Base-by-base conservation (phyloP, 306 rosid species). In the Ziziphus jujuba region DNA sequence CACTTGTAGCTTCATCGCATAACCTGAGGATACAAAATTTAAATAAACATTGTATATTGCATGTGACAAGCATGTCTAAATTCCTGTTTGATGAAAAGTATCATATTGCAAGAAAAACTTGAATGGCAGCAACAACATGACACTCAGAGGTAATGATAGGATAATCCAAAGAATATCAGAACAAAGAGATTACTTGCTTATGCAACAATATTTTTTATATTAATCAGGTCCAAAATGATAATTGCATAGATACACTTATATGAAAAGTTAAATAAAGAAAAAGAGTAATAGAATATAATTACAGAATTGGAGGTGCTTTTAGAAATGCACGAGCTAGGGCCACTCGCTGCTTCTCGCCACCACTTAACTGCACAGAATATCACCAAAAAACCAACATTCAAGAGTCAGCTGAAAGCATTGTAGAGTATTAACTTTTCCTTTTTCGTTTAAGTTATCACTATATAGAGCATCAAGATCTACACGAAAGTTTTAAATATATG, bases 1-100 rank as follows among this genome's bases (percentile, higher is more conserved):
- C 98, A 83, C 98, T 93, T 56, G 98, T 93, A 71, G 98, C 98
- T 82, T 93, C 98, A 79, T 93, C 98, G 66, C 98, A 90, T 75
- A 93, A 76, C 79, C 98, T 93, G 79, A 22, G 51, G 74, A 71
- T 54, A 33, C 52, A 17, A 65, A 47, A 63, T 60, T 49, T 34
- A 65, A 75, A 33, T 9, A 21, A 56, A 28, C 12, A 50, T 25
- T 57, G 63, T 36, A 21, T 17, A 33, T 49, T 50, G 23, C 38
- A 36, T 5, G 22, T 23, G 23, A 63, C 3, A 33, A 25, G 38
- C 12, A 40, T 40, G 45, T 40, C 9, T 6, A 40, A 40, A 10
- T 7, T 40, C 3, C 45, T 40, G 45, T 40, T 40, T 40, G 45
- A 40, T 4, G 15, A 40, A 2, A 40, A 40, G 12, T 40, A 40